Evolutionary conservation across 2,329 filamentous ascomycete genomes (phyloP), one percentile per base, ranked within the genome.

Genomic region (Diaporthe eres): DNA sequence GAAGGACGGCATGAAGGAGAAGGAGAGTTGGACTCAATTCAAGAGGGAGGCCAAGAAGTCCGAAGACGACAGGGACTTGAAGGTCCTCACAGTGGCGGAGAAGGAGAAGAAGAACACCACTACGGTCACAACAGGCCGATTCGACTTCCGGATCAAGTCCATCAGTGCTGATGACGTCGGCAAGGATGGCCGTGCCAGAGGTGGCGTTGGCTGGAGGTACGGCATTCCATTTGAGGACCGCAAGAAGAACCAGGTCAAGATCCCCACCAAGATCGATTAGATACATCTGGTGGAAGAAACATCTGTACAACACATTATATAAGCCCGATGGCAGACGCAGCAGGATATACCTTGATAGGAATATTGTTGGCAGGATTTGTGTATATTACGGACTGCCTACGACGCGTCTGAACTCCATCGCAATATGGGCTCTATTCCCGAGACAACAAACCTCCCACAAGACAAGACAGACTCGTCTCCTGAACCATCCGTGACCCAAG

Each of bases 181-280:
- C 44, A 84, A 82, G 31, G 83, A 87, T 68, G 92, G 92, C 31
- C 87, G 89, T 76, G 85, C 87, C 6, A 83, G 85, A 49, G 83
- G 82, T 37, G 91, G 85, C 17, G 87, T 90, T 2, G 92, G 92
- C 28, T 91, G 89, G 88, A 86, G 91, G 76, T 94, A 94, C 79
- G 92, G 92, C 76, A 88, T 88, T 76, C 92, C 92, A 15, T 86
- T 87, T 77, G 87, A 90, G 80, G 92, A 94, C 81, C 88, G 92
- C 74, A 90, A 88, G 84, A 90, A 88, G 79, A 92, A 90, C n/a
- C 81, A 89, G 81, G 84, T 92, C 85, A 94, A 93, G 88, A 93
- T 94, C 81, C 92, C 92, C 31, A 92, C 89, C 49, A 89, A 86
- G 72, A 90, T 93, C 73, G 89, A 73, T 39, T 77, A 77, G 72